These are phyloP conservation scores for Oryza meridionalis DNA, from an alignment of 176 grass and related monocot species.

Conservation along the genomic window DNA sequence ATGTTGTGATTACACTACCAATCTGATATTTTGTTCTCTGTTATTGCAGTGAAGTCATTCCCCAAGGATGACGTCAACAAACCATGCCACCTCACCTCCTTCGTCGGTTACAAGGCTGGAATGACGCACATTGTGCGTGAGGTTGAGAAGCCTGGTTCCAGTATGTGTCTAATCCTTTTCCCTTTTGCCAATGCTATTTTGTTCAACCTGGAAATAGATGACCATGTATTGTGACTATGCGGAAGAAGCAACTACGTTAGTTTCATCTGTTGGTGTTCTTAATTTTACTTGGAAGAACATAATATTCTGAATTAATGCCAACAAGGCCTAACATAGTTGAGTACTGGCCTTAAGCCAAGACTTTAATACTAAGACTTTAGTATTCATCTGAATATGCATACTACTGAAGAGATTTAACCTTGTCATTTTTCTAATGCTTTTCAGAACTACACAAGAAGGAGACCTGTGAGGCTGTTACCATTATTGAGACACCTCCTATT, in stretches of 20 bases:
- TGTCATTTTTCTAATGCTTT: slow-evolving; percentile 1
- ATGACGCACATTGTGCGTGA: slow-evolving; percentile 99
- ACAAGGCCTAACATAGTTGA: not conserved
- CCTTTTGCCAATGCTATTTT: not conserved
- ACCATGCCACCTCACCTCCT: slow-evolving; percentile 77
- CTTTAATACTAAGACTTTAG: not conserved
- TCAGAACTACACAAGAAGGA: slow-evolving; percentile 97
- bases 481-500: slow-evolving; percentile 82
- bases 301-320: not conserved
- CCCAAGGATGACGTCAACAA: slow-evolving; percentile 76
- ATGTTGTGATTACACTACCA: not conserved
- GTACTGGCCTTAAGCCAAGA: not conserved
- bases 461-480: slow-evolving; percentile 90
- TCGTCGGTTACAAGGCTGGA: slow-evolving; percentile 96
- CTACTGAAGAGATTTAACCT: not conserved
- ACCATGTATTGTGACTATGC: not conserved
- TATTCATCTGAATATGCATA: not conserved
- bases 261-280: not conserved
- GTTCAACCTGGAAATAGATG: not conserved
- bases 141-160: slow-evolving; percentile 84
- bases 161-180: slow-evolving; percentile 2
- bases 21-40: not conserved
- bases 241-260: not conserved
- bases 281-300: not conserved
- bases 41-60: slow-evolving; percentile 82